Evolutionary conservation across 768 basidiomycete species (phyloP), one percentile per base, ranked within the genome.

Genomic region (Suillus brevipes): DNA sequence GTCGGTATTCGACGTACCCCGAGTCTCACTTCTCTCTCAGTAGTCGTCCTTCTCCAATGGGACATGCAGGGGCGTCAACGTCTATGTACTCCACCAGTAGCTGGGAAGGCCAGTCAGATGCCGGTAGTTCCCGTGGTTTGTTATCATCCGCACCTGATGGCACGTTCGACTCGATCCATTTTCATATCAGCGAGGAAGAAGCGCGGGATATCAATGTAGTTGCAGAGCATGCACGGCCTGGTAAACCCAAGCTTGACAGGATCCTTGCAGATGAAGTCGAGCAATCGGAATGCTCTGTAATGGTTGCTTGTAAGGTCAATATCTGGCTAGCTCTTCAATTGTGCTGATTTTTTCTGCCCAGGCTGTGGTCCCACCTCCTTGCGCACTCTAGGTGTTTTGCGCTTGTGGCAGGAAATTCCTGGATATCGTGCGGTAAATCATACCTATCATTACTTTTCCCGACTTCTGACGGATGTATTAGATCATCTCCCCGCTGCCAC

Each of bases 281-380:
- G 55, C 70, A 70, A 18, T 82, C 88, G 37, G 70, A 75, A 65
- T 89, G 89, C n/a, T 78, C 84, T 14, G 72, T 90, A 63, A 78
- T 88, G 53, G 90, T 93, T 56, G 88, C 87, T 14, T 91, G 90
- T 91, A 70, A 80, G 90, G 84, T 14, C 37, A 38, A 45, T 42
- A 6, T 42, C 3, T 38, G 12, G 20, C 55, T 75, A 28, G 69
- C 13, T 28, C 16, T 56, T 34, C 4, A 16, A 52, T 52, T 40
- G 45, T 38, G 28, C 50, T 53, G 28, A 18, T 40, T 5, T 63
- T 12, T 42, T 43, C 10, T 45, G 59, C n/a, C 25, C 66, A 90
- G 89, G 88, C 69, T 93, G 91, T 70, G 92, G 91, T 1, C 91
- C 91, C 0, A 80, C 82, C 0, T 86, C 89, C n/a, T n/a, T n/a